Evolutionary conservation across 441 rosid species (phyloP), one percentile per base, ranked within the genome.

Genomic region (Metrosideros polymorpha): DNA sequence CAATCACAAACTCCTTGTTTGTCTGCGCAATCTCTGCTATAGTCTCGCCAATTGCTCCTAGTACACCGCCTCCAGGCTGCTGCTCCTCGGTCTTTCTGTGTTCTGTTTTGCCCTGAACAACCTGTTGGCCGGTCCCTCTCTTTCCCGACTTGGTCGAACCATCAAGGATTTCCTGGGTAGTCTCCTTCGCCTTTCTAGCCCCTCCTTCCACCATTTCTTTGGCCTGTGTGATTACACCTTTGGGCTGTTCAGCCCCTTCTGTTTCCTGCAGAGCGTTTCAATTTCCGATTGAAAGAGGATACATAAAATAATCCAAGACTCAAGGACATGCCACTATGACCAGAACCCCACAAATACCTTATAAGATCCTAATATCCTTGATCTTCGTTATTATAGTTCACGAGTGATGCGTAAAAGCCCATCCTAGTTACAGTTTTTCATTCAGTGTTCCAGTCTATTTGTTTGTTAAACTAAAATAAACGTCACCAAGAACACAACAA

Each of bases 61-160:
- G 88, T 27, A 93, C 86, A 42, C 94, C 89, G 39, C 92, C 88
- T 85, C 84, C 86, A 6, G 32, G 63, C 63, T 53, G 86, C 90
- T 66, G 51, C 83, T 52, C 71, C 83, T 86, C 86, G 53, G 50
- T 24, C 35, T 79, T 18, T 79, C 53, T 32, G 19, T 47, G 52
- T 79, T 47, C 83, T 17, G 75, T 24, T 14, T n/a, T 39, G 25
- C 29, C 71, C 47, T 29, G 22, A 42, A 6, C 85, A 54, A 39
- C 85, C 57, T 53, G 57, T n/a, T 32, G n/a, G 35, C 47, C 13
- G 5, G 5, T 42, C 85, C 56, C 45, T 7, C 2, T 39, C 30
- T 32, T 13, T 27, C 43, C 59, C 30, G 55, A 53, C 32, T 79
- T 5, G 4, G 35, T 50, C 3, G 50, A 24, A 6, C 49, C 71